Base-by-base conservation (phyloP, 176 grass and related monocot species). In the Zoysia japonica region DNA sequence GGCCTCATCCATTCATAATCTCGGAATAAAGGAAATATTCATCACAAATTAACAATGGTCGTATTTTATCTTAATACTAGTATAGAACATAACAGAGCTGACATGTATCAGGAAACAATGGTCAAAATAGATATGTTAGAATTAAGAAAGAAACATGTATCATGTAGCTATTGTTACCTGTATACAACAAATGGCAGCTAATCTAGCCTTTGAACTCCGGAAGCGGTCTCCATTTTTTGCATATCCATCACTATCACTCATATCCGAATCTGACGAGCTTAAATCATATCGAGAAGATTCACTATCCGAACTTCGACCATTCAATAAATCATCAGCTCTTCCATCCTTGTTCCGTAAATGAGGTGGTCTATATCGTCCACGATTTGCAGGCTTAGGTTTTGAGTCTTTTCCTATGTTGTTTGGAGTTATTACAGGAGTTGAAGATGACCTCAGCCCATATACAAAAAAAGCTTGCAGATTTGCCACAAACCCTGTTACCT, bases 401-500 rank as follows among this genome's bases (percentile, higher is more conserved):
- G 67, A 57, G 46, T 78, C 73, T 72, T 19, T 64, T 81, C 50
- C 68, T 36, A 69, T 88, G 67, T 88, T 85, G 78, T 88, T 88
- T 74, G 70, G 89, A 60, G 64, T 46, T 68, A 53, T 36, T 81
- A 74, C 54, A 90, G 53, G 51, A 56, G 55, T 60, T 9, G 68
- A 78, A 85, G 76, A 79, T 79, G 91, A 88, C 72, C 79, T 88
- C 70, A 97, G 69, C 28, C 94, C 91, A 83, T 94, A 97, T 61
- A 87, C 70, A 62, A 97, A 90, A 83, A 92, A 97, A 50, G 88
- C 89, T 85, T 90, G 91, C 39, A 97, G 73, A 82, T 87, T 87
- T 80, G 89, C 87, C 59, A 97, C 89, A 67, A 97, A 88, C 85
- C 94, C 91, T 90, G 94, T 80, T 68, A 97, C 92, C 94, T 97